Conservation (phyloP, 352 stramenopile genomes). For the Phytophthora rubi region DNA sequence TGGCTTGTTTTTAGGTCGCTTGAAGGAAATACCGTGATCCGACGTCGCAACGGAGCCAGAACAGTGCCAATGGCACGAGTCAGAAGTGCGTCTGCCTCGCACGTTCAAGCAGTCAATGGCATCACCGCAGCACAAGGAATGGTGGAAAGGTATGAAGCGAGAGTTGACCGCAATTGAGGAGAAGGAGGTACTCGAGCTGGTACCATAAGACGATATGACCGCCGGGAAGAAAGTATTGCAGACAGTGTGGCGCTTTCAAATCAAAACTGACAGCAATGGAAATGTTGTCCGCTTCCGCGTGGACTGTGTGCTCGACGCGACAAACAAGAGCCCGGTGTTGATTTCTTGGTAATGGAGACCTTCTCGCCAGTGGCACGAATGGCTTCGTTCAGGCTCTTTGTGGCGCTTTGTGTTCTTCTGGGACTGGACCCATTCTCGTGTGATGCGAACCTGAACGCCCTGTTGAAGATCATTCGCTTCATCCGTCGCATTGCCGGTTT, state of each 20-base stretch:
- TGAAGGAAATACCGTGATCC: slow-evolving; percentile 3
- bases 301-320: slow-evolving; percentile 5
- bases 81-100: slow-evolving; percentile 2
- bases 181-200: slow-evolving; percentile 8
- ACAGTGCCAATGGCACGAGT: slow-evolving; percentile 3
- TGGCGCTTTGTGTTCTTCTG: slow-evolving; percentile 5
- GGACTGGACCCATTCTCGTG: not conserved
- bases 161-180: slow-evolving; percentile 8
- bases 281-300: slow-evolving; percentile 13
- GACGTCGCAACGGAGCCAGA: not conserved
- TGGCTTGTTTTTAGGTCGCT: not conserved
- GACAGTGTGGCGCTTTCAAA: slow-evolving; percentile 9
- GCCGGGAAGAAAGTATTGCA: not conserved
- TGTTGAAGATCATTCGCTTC: not conserved
- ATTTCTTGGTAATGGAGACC: slow-evolving; percentile 15
- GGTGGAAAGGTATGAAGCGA: slow-evolving; percentile 15
- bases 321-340: slow-evolving; percentile 6
- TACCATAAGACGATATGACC: slow-evolving; percentile 1
- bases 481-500: slow-evolving; percentile 11
- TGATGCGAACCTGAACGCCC: slow-evolving; percentile 11
- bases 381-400: slow-evolving; percentile 7
- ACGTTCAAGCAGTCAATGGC: slow-evolving; percentile 1
- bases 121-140: not conserved
- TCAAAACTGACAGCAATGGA: slow-evolving; percentile 8
- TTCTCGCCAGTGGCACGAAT: slow-evolving; percentile 6